phyloP scores from a whole-genome alignment of 192 early-diverging fungal genomes.

The Tieghemiomyces parasiticus region DNA sequence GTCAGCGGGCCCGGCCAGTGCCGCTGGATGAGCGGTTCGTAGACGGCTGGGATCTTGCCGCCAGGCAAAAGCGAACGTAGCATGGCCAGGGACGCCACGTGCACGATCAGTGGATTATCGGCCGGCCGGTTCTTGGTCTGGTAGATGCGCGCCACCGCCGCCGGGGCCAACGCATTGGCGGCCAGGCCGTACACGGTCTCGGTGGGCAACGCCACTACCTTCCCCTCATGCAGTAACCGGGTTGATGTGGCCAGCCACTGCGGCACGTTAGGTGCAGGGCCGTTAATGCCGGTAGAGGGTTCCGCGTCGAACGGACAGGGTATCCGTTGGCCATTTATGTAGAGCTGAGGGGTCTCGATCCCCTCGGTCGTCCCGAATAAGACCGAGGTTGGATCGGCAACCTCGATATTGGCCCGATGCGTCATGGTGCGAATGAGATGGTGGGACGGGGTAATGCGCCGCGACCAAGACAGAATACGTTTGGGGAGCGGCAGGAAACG shows the following conservation, averaged over 20 bases:
- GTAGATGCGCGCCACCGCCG: slow-evolving; percentile 64
- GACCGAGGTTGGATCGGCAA: too few species aligned
- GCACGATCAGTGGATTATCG: slow-evolving; percentile 97
- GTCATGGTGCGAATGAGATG: too few species aligned
- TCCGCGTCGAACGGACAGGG: too few species aligned
- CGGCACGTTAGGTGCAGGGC: too few species aligned
- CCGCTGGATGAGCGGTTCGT: slow-evolving; percentile 41
- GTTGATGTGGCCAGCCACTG: slow-evolving; percentile 34
- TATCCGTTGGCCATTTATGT: too few species aligned
- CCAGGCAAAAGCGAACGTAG: slow-evolving; percentile 46
- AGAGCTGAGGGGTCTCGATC: too few species aligned
- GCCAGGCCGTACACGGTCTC: slow-evolving; percentile 98
- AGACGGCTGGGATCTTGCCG: slow-evolving; percentile 49
- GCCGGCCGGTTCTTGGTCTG: slow-evolving; percentile 74
- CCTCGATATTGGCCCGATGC: too few species aligned
- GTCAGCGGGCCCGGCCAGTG: slow-evolving; percentile 96
- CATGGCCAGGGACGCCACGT: slow-evolving; percentile 85
- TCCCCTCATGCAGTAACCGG: slow-evolving; percentile 32
- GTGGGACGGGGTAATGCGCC: too few species aligned
- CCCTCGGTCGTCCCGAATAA: too few species aligned
- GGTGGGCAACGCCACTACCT: slow-evolving; percentile 82
- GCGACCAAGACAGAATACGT: too few species aligned
- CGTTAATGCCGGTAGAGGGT: too few species aligned
- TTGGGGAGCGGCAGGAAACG: too few species aligned
- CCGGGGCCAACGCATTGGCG: slow-evolving; percentile 58